Evolutionary conservation across 495 filamentous ascomycete genomes (phyloP).

Genomic region (Clohesyomyces aquaticus): DNA sequence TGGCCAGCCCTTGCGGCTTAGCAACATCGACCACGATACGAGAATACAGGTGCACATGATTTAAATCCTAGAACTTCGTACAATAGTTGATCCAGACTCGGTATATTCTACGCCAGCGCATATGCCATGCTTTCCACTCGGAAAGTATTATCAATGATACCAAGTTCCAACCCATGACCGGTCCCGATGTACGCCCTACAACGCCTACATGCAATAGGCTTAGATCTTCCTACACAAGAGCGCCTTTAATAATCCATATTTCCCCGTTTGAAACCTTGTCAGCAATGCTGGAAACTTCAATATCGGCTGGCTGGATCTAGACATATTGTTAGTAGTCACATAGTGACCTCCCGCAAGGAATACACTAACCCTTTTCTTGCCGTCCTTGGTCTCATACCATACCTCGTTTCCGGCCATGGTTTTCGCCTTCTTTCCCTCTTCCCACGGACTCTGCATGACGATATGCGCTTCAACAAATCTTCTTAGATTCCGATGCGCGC

Average conservation of each 20-base stretch:
- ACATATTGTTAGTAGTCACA: constrained; percentile 1
- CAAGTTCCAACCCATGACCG: too few relatives aligned
- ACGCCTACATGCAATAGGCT: constrained; percentile 9
- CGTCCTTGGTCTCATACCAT: constrained; percentile 80
- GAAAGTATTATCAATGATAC: too few relatives aligned
- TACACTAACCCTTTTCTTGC: constrained; percentile 66
- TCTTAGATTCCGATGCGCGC: constrained; percentile 77
- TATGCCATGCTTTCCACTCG: background rate
- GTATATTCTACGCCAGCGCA: background rate
- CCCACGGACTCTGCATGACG: constrained; percentile 77
- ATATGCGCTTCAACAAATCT: constrained; percentile 89
- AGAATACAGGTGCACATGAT: background rate
- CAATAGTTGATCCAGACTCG: background rate
- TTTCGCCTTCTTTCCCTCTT: constrained; percentile 70
- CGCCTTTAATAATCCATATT: constrained; percentile 56
- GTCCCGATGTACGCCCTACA: too few relatives aligned
- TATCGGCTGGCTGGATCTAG: constrained; percentile 77
- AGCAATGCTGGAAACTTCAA: constrained; percentile 72
- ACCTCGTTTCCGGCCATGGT: constrained; percentile 72
- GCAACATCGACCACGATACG: constrained; percentile 14
- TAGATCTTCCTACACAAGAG: constrained; percentile 28
- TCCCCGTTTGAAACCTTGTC: constrained; percentile 83
- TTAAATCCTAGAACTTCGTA: background rate
- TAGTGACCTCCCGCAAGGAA: background rate
- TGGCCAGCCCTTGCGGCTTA: constrained; percentile 29